These are phyloP conservation scores for Thelonectria blattea DNA, from an alignment of 2,329 filamentous ascomycete genomes.

Conservation along the genomic window DNA sequence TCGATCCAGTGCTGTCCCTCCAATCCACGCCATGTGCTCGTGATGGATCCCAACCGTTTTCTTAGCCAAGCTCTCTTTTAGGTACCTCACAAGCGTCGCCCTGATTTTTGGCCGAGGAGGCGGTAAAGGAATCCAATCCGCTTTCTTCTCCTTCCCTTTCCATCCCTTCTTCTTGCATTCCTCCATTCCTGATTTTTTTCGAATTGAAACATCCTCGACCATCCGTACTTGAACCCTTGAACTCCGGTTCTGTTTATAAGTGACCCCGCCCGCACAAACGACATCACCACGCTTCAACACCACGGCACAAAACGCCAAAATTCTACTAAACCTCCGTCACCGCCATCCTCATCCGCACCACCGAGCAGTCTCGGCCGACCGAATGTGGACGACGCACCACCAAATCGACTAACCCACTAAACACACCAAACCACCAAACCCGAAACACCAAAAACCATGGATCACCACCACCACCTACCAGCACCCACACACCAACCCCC, in stretches of 20 bases:
- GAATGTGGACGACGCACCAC: slow-evolving; percentile 6
- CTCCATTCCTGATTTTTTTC: not conserved
- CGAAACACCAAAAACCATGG: slow-evolving; percentile 10
- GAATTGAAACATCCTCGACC: too few relatives aligned
- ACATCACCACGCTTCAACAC: too few relatives aligned
- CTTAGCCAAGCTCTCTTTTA: slow-evolving; percentile 6
- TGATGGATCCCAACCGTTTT: not conserved
- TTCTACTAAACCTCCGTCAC: too few relatives aligned
- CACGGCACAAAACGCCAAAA: too few relatives aligned
- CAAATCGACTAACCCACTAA: not conserved
- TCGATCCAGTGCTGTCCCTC: too few relatives aligned
- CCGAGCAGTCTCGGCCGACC: too few relatives aligned
- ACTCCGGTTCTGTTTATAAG: too few relatives aligned
- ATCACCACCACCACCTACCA: slow-evolving; percentile 19
- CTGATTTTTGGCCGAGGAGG: not conserved
- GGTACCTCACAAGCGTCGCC: slow-evolving; percentile 9
- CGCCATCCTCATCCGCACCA: too few relatives aligned
- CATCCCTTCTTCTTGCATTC: not conserved
- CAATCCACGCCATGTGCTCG: too few relatives aligned
- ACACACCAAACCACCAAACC: too few relatives aligned
- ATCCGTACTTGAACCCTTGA: not conserved
- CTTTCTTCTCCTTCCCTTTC: not conserved
- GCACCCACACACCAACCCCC: slow-evolving; percentile 1
- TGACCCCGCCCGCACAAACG: not conserved
- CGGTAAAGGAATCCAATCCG: not conserved